Evolutionary conservation across 2,329 filamentous ascomycete species (phyloP).

Genomic region (Xylaria sp.): DNA sequence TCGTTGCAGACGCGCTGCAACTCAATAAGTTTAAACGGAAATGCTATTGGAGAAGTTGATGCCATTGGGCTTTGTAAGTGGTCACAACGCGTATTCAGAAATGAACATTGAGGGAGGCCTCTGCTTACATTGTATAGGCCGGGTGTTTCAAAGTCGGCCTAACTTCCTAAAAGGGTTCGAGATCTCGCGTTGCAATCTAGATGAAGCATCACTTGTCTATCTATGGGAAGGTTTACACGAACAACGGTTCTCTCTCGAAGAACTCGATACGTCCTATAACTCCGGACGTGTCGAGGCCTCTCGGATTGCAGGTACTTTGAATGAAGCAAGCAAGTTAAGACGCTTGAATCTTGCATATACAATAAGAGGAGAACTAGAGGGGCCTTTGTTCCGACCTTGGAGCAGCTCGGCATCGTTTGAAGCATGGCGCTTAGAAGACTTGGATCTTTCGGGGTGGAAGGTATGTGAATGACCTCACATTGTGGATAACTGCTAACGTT

Average conservation of each 20-base stretch:
- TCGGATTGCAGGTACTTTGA: conserved; percentile 57
- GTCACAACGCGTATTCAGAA: not conserved
- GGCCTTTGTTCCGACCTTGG: conserved; percentile 58
- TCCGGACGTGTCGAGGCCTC: conserved; percentile 61
- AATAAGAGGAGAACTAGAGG: conserved; percentile 58
- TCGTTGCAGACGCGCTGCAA: conserved; percentile 61
- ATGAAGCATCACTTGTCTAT: conserved; percentile 59
- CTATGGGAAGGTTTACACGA: conserved; percentile 60
- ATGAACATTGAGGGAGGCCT: not conserved
- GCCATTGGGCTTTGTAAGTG: conserved; percentile 60
- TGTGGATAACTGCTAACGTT: conserved; percentile 28
- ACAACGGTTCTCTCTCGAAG: conserved; percentile 58
- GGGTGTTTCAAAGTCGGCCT: conserved; percentile 47
- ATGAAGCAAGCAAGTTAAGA: conserved; percentile 56
- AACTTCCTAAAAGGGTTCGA: conserved; percentile 60
- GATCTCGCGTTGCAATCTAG: conserved; percentile 62
- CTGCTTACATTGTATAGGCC: conserved; percentile 38
- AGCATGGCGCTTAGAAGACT: conserved; percentile 60
- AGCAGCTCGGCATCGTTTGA: conserved; percentile 50
- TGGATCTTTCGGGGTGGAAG: conserved; percentile 65
- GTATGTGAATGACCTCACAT: conserved; percentile 47
- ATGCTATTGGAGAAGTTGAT: conserved; percentile 58
- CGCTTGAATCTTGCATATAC: conserved; percentile 63
- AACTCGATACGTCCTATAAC: conserved; percentile 64
- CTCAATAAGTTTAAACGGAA: conserved; percentile 62